A percentile compares a stretch with the other conserved stretches of the same genome.
Conservation (phyloP, 352 stramenopile species). For the Pythium rishiriense region DNA sequence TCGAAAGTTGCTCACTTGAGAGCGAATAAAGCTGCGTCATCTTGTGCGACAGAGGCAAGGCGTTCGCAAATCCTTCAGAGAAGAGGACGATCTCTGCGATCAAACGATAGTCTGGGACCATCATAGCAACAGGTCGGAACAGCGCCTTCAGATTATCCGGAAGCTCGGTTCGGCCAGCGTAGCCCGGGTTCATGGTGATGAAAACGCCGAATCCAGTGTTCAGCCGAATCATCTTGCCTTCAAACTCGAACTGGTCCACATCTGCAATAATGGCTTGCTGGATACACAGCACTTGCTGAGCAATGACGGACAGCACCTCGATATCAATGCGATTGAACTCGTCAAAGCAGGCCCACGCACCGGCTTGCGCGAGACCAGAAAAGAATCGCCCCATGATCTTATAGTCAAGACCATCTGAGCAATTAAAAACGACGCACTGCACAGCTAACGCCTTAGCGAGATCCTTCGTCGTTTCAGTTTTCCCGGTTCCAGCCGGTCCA, state of each 20-base stretch:
- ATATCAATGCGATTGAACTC: slow-evolving; percentile 92
- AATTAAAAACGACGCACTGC: slow-evolving; percentile 96
- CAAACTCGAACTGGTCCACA: slow-evolving; percentile 89
- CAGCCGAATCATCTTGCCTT: slow-evolving; percentile 93
- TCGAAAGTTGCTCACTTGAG: slow-evolving; percentile 92
- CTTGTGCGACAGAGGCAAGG: slow-evolving; percentile 75
- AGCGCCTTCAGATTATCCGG: slow-evolving; percentile 85
- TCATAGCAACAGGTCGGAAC: slow-evolving; percentile 90
- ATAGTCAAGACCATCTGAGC: slow-evolving; percentile 93
- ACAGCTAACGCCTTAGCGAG: slow-evolving; percentile 93
- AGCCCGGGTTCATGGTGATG: slow-evolving; percentile 92
- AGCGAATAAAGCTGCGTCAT: slow-evolving; percentile 90
- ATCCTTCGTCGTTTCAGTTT: slow-evolving; percentile 96
- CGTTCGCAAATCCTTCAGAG: slow-evolving; percentile 75
- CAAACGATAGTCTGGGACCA: slow-evolving; percentile 89
- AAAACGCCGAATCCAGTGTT: slow-evolving; percentile 90
- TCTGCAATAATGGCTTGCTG: slow-evolving; percentile 51
- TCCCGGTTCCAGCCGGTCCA: slow-evolving; percentile 92
- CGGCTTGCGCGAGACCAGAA: slow-evolving; percentile 91
- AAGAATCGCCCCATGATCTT: slow-evolving; percentile 96
- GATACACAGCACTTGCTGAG: slow-evolving; percentile 91
- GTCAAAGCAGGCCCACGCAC: slow-evolving; percentile 91
- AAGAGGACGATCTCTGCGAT: slow-evolving; percentile 93
- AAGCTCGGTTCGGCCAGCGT: slow-evolving; percentile 84
- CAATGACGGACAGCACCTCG: slow-evolving; percentile 86